Percentiles rank a stretch among this genome's conserved stretches.
These are phyloP conservation scores for Aureobasidium sp. DNA, from an alignment of 2,329 filamentous ascomycete genomes.

Conservation along the genomic window DNA sequence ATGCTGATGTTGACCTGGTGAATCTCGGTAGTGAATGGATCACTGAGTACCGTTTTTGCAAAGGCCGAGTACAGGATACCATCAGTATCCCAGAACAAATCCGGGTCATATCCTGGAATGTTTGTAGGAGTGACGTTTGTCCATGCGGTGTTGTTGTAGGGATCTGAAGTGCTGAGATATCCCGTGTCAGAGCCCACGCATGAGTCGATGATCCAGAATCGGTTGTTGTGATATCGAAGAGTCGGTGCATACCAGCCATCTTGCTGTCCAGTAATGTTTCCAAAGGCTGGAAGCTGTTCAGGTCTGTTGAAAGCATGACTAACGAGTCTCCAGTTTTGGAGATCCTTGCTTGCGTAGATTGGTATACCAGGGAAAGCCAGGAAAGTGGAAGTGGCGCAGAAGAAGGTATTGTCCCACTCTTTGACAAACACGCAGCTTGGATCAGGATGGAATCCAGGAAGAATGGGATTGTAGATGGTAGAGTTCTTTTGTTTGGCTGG, in stretches of 20 bases:
- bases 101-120: slow-evolving; percentile 45
- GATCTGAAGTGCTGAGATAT: slow-evolving; percentile 41
- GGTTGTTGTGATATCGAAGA: slow-evolving; percentile 34
- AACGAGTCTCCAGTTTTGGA: slow-evolving; percentile 36
- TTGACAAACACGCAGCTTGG: slow-evolving; percentile 39
- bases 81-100: slow-evolving; percentile 51
- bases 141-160: slow-evolving; percentile 41
- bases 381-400: slow-evolving; percentile 42
- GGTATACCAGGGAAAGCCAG: slow-evolving; percentile 41
- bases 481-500: slow-evolving; percentile 10
- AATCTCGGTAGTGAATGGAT: slow-evolving; percentile 30
- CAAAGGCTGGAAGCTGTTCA: slow-evolving; percentile 34
- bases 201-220: slow-evolving; percentile 34
- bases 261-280: slow-evolving; percentile 28
- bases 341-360: slow-evolving; percentile 39
- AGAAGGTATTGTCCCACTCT: slow-evolving; percentile 35
- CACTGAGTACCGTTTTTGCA: neutral
- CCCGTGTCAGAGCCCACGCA: slow-evolving; percentile 24
- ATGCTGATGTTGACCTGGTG: slow-evolving; percentile 29
- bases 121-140: slow-evolving; percentile 43
- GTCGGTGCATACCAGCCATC: slow-evolving; percentile 38
- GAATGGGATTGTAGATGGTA: slow-evolving; percentile 36
- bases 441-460: slow-evolving; percentile 43
- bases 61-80: slow-evolving; percentile 44
- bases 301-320: slow-evolving; percentile 32